Conservation (phyloP, 2,329 filamentous ascomycete species). For the Rhytidhysteron rufulum region DNA sequence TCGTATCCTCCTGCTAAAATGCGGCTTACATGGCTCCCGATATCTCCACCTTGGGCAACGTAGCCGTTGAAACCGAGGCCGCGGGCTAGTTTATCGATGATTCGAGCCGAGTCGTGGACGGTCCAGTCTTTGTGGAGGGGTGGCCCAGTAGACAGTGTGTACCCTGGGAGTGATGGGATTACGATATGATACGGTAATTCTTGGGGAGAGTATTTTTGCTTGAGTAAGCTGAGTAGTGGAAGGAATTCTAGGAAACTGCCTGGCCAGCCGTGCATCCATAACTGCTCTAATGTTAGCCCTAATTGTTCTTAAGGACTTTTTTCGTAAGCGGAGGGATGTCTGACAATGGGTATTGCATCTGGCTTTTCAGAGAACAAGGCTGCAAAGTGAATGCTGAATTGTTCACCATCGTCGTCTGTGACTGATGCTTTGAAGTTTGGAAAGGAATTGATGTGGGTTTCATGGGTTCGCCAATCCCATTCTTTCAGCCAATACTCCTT, state of each 20-base stretch:
- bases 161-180: conserved; percentile 56
- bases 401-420: conserved; percentile 33
- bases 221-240: conserved; percentile 46
- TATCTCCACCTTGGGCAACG: conserved; percentile 56
- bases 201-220: conserved; percentile 46
- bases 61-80: conserved; percentile 55
- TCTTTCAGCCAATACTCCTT: conserved; percentile 36
- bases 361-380: conserved; percentile 52
- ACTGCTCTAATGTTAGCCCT: no score
- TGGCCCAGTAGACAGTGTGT: conserved; percentile 47
- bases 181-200: conserved; percentile 56
- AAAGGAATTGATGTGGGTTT: conserved; percentile 48
- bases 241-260: conserved; percentile 56
- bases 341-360: conserved; percentile 51
- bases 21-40: conserved; percentile 46
- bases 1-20: conserved; percentile 38
- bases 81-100: conserved; percentile 54
- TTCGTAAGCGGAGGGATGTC: no score
- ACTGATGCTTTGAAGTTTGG: conserved; percentile 50
- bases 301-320: no score
- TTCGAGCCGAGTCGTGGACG: conserved; percentile 35
- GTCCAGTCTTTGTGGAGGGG: conserved; percentile 46
- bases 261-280: no score
- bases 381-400: conserved; percentile 50
- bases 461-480: conserved; percentile 36